These are phyloP conservation scores for Paratinospora sagittata DNA, from an alignment of 164 flowering plant species.

Conservation along the genomic window DNA sequence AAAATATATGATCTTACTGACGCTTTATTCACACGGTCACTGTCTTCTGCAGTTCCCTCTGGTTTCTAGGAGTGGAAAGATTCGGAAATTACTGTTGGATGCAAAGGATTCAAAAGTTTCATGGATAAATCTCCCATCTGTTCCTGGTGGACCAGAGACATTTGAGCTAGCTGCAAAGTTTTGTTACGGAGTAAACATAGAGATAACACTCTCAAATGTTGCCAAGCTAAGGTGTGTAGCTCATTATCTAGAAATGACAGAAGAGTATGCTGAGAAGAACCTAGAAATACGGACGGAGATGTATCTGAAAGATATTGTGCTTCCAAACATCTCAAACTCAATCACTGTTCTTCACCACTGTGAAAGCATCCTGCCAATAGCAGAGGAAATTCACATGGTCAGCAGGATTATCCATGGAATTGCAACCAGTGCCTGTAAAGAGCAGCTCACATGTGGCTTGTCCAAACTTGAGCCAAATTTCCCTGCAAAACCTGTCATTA, in stretches of 20 bases:
- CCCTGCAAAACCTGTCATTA: constrained; percentile 33
- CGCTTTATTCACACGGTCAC: neutral
- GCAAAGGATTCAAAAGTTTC: constrained; percentile 64
- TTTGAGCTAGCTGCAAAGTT: constrained; percentile 95
- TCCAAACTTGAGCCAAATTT: constrained; percentile 69
- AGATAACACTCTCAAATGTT: constrained; percentile 63
- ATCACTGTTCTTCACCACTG: constrained; percentile 77
- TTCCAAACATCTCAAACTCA: constrained; percentile 64
- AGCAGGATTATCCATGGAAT: constrained; percentile 58
- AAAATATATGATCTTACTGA: neutral
- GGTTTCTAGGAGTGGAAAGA: constrained; percentile 82
- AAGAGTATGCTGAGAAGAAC: constrained; percentile 79
- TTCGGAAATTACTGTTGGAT: constrained; percentile 63
- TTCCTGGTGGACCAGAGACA: constrained; percentile 90
- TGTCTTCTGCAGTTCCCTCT: constrained; percentile 71
- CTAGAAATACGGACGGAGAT: constrained; percentile 54
- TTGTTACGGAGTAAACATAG: constrained; percentile 80
- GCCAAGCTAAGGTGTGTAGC: constrained; percentile 72
- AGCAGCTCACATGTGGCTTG: constrained; percentile 84
- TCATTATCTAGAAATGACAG: constrained; percentile 86
- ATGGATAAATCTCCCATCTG: constrained; percentile 39
- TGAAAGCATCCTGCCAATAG: constrained; percentile 55
- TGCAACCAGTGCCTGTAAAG: constrained; percentile 78
- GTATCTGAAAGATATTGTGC: constrained; percentile 59
- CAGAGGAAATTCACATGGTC: constrained; percentile 73